A percentile compares a stretch with the other conserved stretches of the same genome.
Evolutionary conservation across 1,139 yeast species (phyloP).

Genomic region (Candida albicans): DNA sequence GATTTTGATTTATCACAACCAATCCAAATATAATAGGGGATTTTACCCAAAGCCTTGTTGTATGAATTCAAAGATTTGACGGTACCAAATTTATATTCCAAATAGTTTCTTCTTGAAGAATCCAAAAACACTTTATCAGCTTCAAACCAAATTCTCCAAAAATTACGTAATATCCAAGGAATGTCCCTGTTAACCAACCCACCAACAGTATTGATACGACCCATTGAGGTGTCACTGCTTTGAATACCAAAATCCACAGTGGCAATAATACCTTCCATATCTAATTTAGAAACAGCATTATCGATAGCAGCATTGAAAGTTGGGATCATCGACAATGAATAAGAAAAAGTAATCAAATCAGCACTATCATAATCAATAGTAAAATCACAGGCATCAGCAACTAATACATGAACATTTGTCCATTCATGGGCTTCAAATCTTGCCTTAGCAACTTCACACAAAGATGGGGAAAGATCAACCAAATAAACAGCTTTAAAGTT

Average conservation of each 20-base stretch:
- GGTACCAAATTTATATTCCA: slow-evolving; percentile 80
- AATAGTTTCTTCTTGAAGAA: slow-evolving; percentile 76
- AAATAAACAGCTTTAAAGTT: slow-evolving; percentile 67
- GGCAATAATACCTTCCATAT: slow-evolving; percentile 59
- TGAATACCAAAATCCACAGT: slow-evolving; percentile 83
- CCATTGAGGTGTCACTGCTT: slow-evolving; percentile 59
- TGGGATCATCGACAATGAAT: slow-evolving; percentile 84
- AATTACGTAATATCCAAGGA: slow-evolving; percentile 74
- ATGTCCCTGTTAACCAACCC: slow-evolving; percentile 70
- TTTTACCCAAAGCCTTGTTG: slow-evolving; percentile 64
- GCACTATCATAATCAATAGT: slow-evolving; percentile 43
- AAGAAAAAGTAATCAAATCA: slow-evolving; percentile 73
- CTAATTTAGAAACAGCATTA: slow-evolving; percentile 55
- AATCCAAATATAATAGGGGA: slow-evolving; percentile 81
- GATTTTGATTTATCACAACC: slow-evolving; percentile 74
- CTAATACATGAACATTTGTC: slow-evolving; percentile 65
- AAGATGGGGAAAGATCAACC: slow-evolving; percentile 74
- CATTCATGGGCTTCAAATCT: slow-evolving; percentile 53
- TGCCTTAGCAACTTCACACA: slow-evolving; percentile 67
- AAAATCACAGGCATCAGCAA: slow-evolving; percentile 78
- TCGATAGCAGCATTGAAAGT: slow-evolving; percentile 79
- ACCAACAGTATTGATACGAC: slow-evolving; percentile 74
- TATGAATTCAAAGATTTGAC: slow-evolving; percentile 68
- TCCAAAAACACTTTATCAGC: slow-evolving; percentile 79
- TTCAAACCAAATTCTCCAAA: slow-evolving; percentile 89